Conservation (phyloP, 805 yeast species). For the Candida gorgasii region DNA sequence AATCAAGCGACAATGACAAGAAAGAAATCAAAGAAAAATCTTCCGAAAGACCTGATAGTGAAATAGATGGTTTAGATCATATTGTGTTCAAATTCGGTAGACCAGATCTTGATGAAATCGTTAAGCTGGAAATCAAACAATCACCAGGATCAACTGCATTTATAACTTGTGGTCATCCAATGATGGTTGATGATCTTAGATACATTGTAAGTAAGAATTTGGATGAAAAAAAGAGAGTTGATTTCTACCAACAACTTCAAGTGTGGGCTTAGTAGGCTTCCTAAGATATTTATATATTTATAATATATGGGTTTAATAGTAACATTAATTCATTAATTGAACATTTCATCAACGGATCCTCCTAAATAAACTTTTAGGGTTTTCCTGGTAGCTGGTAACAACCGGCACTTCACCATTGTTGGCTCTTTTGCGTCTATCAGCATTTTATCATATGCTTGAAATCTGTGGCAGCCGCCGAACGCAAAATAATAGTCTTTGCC, state of each 20-base stretch:
- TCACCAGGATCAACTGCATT: conserved; percentile 50
- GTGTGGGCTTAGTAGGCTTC: conserved; percentile 67
- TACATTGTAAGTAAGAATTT: conserved; percentile 45
- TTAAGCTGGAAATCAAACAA: conserved; percentile 35
- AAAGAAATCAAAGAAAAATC: conserved; percentile 13
- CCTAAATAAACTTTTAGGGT: conserved; percentile 74
- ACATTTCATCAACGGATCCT: conserved; percentile 56
- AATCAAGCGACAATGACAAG: conserved; percentile 8
- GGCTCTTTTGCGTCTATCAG: conserved; percentile 36
- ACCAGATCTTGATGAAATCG: conserved; percentile 46
- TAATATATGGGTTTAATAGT: too few species aligned
- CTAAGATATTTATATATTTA: not conserved
- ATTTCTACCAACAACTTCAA: conserved; percentile 74
- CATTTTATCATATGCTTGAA: conserved; percentile 75
- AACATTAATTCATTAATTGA: conserved; percentile 6
- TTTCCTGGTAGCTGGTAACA: conserved; percentile 72
- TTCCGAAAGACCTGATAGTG: conserved; percentile 11
- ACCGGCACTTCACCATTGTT: conserved; percentile 62
- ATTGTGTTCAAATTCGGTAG: conserved; percentile 46
- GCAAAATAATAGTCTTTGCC: conserved; percentile 72
- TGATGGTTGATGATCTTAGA: conserved; percentile 59
- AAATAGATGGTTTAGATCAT: conserved; percentile 24
- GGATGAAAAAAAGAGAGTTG: conserved; percentile 50
- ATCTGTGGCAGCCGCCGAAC: conserved; percentile 89
- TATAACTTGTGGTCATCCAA: conserved; percentile 63